A percentile compares a stretch with the other conserved stretches of the same genome.
Evolutionary conservation across 176 grass and related monocot genomes (phyloP).

Genomic region (Oryza brachyantha): DNA sequence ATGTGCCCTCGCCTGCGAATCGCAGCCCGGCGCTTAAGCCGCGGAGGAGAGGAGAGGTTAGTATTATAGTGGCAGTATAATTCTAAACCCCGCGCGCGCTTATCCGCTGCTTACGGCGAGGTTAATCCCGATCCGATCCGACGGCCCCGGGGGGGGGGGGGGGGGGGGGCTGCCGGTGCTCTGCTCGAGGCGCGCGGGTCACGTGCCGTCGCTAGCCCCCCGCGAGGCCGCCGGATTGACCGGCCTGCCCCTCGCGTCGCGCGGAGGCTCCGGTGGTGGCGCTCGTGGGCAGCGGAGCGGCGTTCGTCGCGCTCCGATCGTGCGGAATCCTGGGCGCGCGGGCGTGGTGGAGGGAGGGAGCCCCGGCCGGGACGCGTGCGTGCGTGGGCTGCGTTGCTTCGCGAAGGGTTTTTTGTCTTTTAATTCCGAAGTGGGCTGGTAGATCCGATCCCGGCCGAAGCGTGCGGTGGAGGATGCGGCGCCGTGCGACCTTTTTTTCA

Average conservation of each 20-base stretch:
- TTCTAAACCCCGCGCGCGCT: constrained; percentile 14
- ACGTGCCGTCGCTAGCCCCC: constrained; percentile 36
- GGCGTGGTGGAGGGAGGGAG: neutral
- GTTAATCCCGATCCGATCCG: constrained; percentile 35
- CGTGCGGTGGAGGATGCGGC: constrained; percentile 37
- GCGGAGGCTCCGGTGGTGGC: neutral
- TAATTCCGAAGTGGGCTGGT: constrained; percentile 37
- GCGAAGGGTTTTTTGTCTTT: constrained; percentile 64
- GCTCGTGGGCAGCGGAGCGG: neutral
- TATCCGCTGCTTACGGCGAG: constrained; percentile 25
- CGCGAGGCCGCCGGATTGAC: neutral
- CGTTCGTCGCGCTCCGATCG: constrained; percentile 45
- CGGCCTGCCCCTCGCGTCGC: neutral
- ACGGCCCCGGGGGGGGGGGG: too few relatives aligned
- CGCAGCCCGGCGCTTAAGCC: constrained; percentile 24
- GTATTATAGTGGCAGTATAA: too few relatives aligned
- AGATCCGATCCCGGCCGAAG: constrained; percentile 52
- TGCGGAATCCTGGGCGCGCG: constrained; percentile 37
- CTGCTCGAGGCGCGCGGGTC: constrained; percentile 66
- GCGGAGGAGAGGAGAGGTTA: constrained; percentile 19
- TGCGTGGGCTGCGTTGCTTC: constrained; percentile 54
- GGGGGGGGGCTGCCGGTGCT: constrained; percentile 21
- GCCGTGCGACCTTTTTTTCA: constrained; percentile 32
- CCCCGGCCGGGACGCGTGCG: too few relatives aligned
- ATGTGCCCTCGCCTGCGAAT: constrained; percentile 57